Evolutionary conservation across 2,329 filamentous ascomycete genomes (phyloP), one percentile per base, ranked within the genome.

Genomic region (Thelonectria olida): DNA sequence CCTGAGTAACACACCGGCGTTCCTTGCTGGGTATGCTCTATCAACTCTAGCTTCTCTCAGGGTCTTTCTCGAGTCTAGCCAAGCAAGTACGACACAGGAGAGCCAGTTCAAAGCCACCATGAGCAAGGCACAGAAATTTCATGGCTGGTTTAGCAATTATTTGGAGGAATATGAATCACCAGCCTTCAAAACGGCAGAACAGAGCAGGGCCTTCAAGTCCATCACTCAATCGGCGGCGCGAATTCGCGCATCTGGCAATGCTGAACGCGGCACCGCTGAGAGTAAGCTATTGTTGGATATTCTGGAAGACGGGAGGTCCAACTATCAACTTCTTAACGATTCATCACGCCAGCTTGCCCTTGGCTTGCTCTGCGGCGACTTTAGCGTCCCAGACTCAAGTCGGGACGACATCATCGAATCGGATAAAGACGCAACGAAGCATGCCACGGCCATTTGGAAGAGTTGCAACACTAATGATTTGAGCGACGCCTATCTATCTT

Each of bases 11-110:
- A 82, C 85, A 1, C 88, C 93, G 1, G 90, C 89, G 0, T 97
- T 97, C 69, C 81, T 96, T 41, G 89, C 92, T 10, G 95, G 94
- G 0, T 91, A 94, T 65, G 85, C 90, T 1, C 80, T 97, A 17
- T 92, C 93, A 1, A 90, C 91, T 1, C 80, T 98, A 4, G 88
- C 93, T 3, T 93, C 92, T 3, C 81, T 98, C 19, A 86, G 90
- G 44, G 85, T 89, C 8, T 94, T 97, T 70, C 80, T 96, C 15
- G 86, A 89, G 42, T 90, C 90, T 2, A 88, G 86, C 28, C 90
- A 93, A 69, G 88, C 91, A 12, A 93, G 88, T 69, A 95, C 91
- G 4, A 95, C 92, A 0, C 92, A 97, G 69, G 92, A 96, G 73
- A 92, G 86, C 61, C 92, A 97, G 68, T 91, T 95, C 74, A 85